Conservation (phyloP, 768 basidiomycete species). For the Hygrocybe punicea region DNA sequence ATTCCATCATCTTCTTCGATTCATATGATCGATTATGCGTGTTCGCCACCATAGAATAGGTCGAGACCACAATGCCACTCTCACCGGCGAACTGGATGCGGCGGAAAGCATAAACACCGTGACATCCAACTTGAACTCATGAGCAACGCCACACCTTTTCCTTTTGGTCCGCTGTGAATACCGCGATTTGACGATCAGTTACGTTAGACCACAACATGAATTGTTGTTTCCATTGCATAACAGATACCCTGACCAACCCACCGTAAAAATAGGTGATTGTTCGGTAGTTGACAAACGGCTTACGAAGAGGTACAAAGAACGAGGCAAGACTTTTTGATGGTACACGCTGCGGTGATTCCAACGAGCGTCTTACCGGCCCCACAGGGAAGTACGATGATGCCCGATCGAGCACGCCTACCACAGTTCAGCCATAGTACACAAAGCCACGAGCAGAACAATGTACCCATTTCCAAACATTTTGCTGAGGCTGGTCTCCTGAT, state of each 20-base stretch:
- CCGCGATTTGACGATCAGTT: constrained; percentile 91
- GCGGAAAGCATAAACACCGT: constrained; percentile 4
- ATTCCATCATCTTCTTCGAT: constrained; percentile 99
- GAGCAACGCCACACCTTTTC: constrained; percentile 64
- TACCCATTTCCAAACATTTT: constrained; percentile 99
- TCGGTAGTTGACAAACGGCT: constrained; percentile 31
- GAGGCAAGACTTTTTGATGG: constrained; percentile 97
- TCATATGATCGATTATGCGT: constrained; percentile 98
- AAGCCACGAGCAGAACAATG: constrained; percentile 17
- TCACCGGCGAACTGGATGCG: constrained; percentile 82
- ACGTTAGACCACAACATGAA: constrained; percentile 99
- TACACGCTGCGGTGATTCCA: constrained; percentile 99
- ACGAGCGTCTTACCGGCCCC: constrained; percentile 99
- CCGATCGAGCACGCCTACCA: constrained; percentile 89
- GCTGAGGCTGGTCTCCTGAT: constrained; percentile 96
- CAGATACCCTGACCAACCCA: constrained; percentile 59
- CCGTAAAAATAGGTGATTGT: background rate
- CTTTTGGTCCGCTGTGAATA: constrained; percentile 97
- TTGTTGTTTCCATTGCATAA: constrained; percentile 99
- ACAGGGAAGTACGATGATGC: constrained; percentile 97
- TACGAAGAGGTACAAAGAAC: constrained; percentile 97
- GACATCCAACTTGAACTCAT: background rate
- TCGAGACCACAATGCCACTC: constrained; percentile 96
- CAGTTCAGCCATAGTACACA: constrained; percentile 6
- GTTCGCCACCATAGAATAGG: constrained; percentile 99